Evolutionary conservation across 176 grass and related monocot genomes (phyloP), one percentile per base, ranked within the genome.

Genomic region (Neostapfia colusana): DNA sequence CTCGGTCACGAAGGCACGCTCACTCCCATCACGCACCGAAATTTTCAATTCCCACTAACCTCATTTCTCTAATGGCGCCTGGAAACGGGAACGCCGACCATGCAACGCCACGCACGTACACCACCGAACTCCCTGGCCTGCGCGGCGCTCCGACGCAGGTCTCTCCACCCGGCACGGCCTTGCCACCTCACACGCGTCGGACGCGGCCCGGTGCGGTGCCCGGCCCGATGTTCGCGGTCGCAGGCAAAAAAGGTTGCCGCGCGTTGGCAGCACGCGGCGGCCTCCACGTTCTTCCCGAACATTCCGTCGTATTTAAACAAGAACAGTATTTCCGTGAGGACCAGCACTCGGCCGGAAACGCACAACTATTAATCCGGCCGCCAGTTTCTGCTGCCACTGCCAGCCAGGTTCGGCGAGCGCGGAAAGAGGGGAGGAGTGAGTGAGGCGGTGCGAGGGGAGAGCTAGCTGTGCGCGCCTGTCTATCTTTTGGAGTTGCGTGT

Each of bases 211-310:
- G n/a, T n/a, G n/a, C 31, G 31, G 31, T 3, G 31, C 31, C 31
- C 31, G 31, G 1, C 31, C 31, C 14, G 70, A 61, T 6, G 70
- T 70, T 12, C 63, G 12, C 11, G 25, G 7, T 4, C 10, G 12
- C 70, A 40, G 67, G 79, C 79, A 81, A 20, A 87, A 87, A 87
- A 14, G 67, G 42, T n/a, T 0, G 20, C 18, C 79, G 53, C 40
- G 74, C 41, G 66, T 72, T 67, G 74, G 54, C 61, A 62, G 60
- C 50, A 53, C 13, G 35, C 17, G 35, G 51, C 76, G 57, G 41
- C 51, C 54, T 83, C 80, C 85, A 83, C 75, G 85, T 88, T 79
- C 75, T 83, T 88, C 80, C 54, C 1, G 85, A 88, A 79, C 72
- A 54, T 82, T 79, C 74, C 69, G 12, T 9, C 72, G 77, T 46